These are phyloP conservation scores for Coemansia sp. DNA, from an alignment of 192 early-diverging fungal species.

Conservation along the genomic window DNA sequence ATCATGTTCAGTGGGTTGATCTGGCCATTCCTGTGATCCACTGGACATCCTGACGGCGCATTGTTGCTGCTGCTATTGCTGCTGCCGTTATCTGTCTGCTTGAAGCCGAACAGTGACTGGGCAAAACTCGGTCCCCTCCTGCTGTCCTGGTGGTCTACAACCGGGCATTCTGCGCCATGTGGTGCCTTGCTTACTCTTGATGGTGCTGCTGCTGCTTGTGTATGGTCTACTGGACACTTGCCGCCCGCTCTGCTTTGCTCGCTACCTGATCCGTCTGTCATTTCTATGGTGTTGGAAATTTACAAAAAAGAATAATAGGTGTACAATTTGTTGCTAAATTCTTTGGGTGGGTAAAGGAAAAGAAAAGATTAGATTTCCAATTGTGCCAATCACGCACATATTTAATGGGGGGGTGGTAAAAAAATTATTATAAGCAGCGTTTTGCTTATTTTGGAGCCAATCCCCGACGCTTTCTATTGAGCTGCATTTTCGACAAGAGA, in stretches of 20 bases:
- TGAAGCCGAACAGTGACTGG: slow-evolving; percentile 24
- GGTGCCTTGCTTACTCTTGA: slow-evolving; percentile 13
- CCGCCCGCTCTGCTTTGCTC: neutral
- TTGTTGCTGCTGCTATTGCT: neutral
- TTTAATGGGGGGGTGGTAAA: too few species aligned
- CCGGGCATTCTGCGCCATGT: slow-evolving; percentile 29
- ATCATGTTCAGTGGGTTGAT: slow-evolving; percentile 93
- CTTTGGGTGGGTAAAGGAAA: neutral
- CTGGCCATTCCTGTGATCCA: slow-evolving; percentile 48
- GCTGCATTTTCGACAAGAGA: too few species aligned
- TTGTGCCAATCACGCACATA: neutral
- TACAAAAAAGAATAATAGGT: slow-evolving; percentile 1
- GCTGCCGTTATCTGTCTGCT: neutral
- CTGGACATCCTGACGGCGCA: slow-evolving; percentile 50
- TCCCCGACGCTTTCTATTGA: too few species aligned
- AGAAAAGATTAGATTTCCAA: neutral
- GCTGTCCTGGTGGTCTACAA: slow-evolving; percentile 15
- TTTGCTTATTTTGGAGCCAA: too few species aligned
- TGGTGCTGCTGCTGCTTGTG: neutral
- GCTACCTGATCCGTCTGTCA: neutral
- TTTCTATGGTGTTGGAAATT: neutral
- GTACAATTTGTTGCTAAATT: neutral
- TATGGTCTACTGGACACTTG: slow-evolving; percentile 32
- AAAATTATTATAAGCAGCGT: too few species aligned
- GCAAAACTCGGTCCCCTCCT: slow-evolving; percentile 26